Conservation (phyloP, 2,329 filamentous ascomycete genomes). For the Aspergillus quadricinctus region DNA sequence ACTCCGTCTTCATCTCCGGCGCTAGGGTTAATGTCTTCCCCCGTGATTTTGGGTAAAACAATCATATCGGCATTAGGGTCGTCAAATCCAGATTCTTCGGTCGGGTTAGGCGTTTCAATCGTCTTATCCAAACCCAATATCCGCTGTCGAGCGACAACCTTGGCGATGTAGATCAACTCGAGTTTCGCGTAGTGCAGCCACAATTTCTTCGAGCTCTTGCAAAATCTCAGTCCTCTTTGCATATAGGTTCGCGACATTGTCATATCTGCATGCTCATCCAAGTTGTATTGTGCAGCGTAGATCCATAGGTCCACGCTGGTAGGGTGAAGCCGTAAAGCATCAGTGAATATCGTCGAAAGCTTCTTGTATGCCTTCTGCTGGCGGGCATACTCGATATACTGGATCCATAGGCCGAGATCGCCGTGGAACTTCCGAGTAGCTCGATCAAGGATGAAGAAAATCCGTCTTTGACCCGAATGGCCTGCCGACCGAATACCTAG, state of each 20-base stretch:
- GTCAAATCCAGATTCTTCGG: slow-evolving; percentile 33
- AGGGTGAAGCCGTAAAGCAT: slow-evolving; percentile 79
- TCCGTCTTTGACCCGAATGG: slow-evolving; percentile 71
- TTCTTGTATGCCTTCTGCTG: slow-evolving; percentile 61
- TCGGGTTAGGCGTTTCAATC: slow-evolving; percentile 36
- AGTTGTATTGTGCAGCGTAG: slow-evolving; percentile 69
- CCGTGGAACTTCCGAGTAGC: slow-evolving; percentile 80
- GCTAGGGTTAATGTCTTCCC: slow-evolving; percentile 58
- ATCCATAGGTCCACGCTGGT: slow-evolving; percentile 81
- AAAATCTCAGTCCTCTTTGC: slow-evolving; percentile 87
- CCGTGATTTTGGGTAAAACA: slow-evolving; percentile 55
- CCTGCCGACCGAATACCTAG: slow-evolving; percentile 70
- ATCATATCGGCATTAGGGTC: slow-evolving; percentile 54
- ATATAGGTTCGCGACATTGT: slow-evolving; percentile 77
- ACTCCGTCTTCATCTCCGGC: slow-evolving; percentile 50
- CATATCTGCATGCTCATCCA: slow-evolving; percentile 82
- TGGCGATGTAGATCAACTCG: slow-evolving; percentile 87
- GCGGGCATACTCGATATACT: slow-evolving; percentile 79
- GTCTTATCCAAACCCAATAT: slow-evolving; percentile 58
- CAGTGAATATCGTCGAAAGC: slow-evolving; percentile 56
- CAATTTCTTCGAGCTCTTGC: slow-evolving; percentile 65
- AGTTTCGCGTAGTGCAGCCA: slow-evolving; percentile 89
- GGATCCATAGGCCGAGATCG: slow-evolving; percentile 77
- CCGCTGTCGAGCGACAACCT: slow-evolving; percentile 69
- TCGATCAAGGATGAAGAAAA: slow-evolving; percentile 86